Conservation (phyloP, 805 yeast species). For the Groenewaldozyma salmanticensis region DNA sequence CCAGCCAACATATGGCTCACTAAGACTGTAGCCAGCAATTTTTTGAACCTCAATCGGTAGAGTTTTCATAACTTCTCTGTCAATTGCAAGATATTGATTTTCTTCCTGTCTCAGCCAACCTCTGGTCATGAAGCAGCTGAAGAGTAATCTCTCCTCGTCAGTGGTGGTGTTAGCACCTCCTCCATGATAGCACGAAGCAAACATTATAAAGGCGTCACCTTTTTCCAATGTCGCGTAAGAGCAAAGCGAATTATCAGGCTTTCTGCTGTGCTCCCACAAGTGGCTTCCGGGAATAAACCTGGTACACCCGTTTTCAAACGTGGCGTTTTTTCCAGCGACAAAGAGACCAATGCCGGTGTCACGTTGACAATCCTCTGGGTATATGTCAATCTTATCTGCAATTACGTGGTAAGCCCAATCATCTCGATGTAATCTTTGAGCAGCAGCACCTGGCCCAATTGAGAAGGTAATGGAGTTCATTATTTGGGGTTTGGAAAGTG, state of each 20-base stretch:
- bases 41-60: constrained; percentile 2
- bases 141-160: constrained; percentile 4
- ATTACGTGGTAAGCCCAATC: constrained; percentile 3
- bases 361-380: neutral
- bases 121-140: constrained; percentile 3
- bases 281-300: constrained; percentile 6
- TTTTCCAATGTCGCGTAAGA: constrained; percentile 1
- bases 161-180: constrained; percentile 6
- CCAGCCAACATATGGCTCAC: constrained; percentile 6
- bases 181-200: constrained; percentile 6
- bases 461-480: constrained; percentile 4
- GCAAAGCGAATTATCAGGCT: constrained; percentile 2
- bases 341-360: constrained; percentile 4
- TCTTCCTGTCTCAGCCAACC: constrained; percentile 7
- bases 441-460: constrained; percentile 4
- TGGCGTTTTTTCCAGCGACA: constrained; percentile 4
- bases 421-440: constrained; percentile 5
- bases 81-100: constrained; percentile 3
- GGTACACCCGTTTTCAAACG: constrained; percentile 4
- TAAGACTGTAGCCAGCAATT: neutral
- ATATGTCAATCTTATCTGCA: too few species aligned
- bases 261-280: constrained; percentile 4
- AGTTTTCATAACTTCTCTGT: neutral
- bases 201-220: constrained; percentile 6
- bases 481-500: constrained; percentile 2